Evolutionary conservation across 1,284 basidiomycete species (phyloP).

Genomic region (Wolfiporia cocos): DNA sequence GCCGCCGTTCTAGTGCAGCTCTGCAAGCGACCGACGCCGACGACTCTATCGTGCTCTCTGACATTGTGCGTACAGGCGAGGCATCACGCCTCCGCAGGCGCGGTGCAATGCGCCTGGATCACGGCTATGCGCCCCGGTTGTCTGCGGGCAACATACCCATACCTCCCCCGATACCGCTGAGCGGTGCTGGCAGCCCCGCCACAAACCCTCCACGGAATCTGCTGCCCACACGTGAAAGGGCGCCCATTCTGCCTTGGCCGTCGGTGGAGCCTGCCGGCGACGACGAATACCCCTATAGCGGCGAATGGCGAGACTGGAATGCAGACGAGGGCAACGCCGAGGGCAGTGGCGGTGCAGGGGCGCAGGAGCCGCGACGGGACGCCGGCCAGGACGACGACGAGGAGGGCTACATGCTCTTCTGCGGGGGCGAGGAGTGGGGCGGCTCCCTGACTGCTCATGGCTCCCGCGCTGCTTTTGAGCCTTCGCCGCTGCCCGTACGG

Average conservation of each 20-base stretch:
- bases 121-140: constrained; percentile 16
- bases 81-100: constrained; percentile 64
- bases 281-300: constrained; percentile 18
- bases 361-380: constrained; percentile 14
- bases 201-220: not conserved
- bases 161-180: not conserved
- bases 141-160: constrained; percentile 5
- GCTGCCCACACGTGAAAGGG: not conserved
- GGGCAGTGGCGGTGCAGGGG: constrained; percentile 1
- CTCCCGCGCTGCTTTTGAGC: constrained; percentile 12
- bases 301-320: constrained; percentile 19
- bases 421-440: constrained; percentile 32
- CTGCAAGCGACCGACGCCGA: constrained; percentile 41
- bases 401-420: constrained; percentile 40
- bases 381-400: constrained; percentile 19
- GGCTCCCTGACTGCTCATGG: constrained; percentile 10
- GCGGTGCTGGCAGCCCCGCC: too few relatives aligned
- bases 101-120: constrained; percentile 64
- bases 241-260: not conserved
- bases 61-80: constrained; percentile 63
- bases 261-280: constrained; percentile 9
- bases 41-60: constrained; percentile 62
- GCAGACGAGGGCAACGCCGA: constrained; percentile 11
- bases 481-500: constrained; percentile 17
- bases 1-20: constrained; percentile 15